Evolutionary conservation across 2,329 filamentous ascomycete species (phyloP).

Genomic region (Exophiala mesophila): DNA sequence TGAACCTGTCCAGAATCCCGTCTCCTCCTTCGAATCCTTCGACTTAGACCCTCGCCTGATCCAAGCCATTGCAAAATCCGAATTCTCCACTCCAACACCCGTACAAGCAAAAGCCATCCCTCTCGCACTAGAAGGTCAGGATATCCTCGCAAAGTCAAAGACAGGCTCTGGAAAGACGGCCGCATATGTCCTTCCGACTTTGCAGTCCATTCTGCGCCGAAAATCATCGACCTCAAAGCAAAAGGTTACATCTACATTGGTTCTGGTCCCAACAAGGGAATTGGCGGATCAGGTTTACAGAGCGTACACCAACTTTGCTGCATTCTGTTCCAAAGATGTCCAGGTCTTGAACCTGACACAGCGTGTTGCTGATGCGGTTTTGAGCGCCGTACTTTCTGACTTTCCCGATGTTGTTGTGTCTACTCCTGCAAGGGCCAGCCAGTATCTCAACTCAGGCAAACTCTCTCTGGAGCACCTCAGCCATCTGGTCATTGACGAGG

Average conservation of each 20-base stretch:
- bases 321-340: slow-evolving; percentile 80
- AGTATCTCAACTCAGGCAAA: slow-evolving; percentile 68
- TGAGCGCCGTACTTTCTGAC: slow-evolving; percentile 78
- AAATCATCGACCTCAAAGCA: slow-evolving; percentile 51
- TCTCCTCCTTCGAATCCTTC: slow-evolving; percentile 64
- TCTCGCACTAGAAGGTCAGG: slow-evolving; percentile 76
- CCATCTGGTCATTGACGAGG: slow-evolving; percentile 86
- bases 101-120: slow-evolving; percentile 87
- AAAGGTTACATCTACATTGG: slow-evolving; percentile 49
- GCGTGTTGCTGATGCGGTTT: slow-evolving; percentile 83
- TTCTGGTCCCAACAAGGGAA: slow-evolving; percentile 91
- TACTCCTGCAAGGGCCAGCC: slow-evolving; percentile 77
- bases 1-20: slow-evolving; percentile 20
- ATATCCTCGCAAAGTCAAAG: slow-evolving; percentile 86
- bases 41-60: slow-evolving; percentile 79
- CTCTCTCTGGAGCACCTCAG: slow-evolving; percentile 67
- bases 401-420: slow-evolving; percentile 85
- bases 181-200: slow-evolving; percentile 86
- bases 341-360: slow-evolving; percentile 81
- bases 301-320: slow-evolving; percentile 67
- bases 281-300: slow-evolving; percentile 87
- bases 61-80: slow-evolving; percentile 77
- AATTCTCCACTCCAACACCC: slow-evolving; percentile 79
- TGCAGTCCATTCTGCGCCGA: slow-evolving; percentile 74
- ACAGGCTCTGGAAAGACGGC: slow-evolving; percentile 96